These are phyloP conservation scores for Hanseniaspora gamundiae DNA, from an alignment of 1,139 yeast genomes.

Conservation along the genomic window DNA sequence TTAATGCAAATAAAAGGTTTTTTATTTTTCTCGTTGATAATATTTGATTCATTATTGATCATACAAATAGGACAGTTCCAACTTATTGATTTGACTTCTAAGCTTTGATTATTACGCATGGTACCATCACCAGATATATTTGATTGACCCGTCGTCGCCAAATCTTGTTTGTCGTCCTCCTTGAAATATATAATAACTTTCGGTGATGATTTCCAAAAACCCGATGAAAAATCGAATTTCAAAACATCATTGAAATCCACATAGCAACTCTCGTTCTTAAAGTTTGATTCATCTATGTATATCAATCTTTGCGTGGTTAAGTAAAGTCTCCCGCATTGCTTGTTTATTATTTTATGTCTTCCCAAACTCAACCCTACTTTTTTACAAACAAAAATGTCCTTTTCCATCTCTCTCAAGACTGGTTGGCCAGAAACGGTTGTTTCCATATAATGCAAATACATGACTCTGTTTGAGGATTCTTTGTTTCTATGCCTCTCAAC, in stretches of 20 bases:
- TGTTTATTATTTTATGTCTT: constrained; percentile 44
- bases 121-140: constrained; percentile 6
- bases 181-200: constrained; percentile 41
- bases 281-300: constrained; percentile 47
- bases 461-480: too few species aligned
- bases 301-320: constrained; percentile 63
- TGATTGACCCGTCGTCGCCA: constrained; percentile 7
- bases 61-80: constrained; percentile 88
- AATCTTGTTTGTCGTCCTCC: constrained; percentile 7
- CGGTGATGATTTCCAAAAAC: constrained; percentile 71
- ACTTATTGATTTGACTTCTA: constrained; percentile 18
- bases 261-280: constrained; percentile 35
- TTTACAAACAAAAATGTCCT: constrained; percentile 37
- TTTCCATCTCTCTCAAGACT: constrained; percentile 31
- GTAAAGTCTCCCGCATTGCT: constrained; percentile 69
- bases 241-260: constrained; percentile 38
- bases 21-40: constrained; percentile 24
- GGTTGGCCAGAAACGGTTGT: constrained; percentile 38
- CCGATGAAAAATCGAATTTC: constrained; percentile 36
- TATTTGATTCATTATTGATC: constrained; percentile 41
- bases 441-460: constrained; percentile 26
- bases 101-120: constrained; percentile 6
- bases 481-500: too few species aligned
- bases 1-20: constrained; percentile 50
- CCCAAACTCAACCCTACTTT: constrained; percentile 64